Evolutionary conservation across 2,329 filamentous ascomycete species (phyloP), one percentile per base, ranked within the genome.

Genomic region (Pleurostoma richardsiae): DNA sequence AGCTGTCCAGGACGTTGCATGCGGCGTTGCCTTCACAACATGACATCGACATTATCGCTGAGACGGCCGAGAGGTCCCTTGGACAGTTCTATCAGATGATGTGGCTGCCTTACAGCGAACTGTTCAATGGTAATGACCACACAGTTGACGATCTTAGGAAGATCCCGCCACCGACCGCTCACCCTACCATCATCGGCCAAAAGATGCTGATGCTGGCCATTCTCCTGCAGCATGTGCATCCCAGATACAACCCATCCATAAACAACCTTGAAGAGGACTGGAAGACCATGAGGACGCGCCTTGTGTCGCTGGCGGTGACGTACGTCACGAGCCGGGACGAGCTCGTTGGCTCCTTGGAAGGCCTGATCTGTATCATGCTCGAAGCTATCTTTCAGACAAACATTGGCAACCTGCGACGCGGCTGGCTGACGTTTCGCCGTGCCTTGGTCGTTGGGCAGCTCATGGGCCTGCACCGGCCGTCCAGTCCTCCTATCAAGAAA

Each of bases 311-410:
- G 0, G 61, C 60, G 2, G 60, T 56, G 10, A 58, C 54, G 10
- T 48, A 64, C 7, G 66, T 80, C 3, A 73, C 69, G 0, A 64
- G 61, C 5, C 67, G 77, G 26, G 70, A 77, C 39, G 66, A 71
- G 3, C 56, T 80, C 1, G 52, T 71, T 0, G 61, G 57, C 19
- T 71, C 67, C 0, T 38, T 76, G 2, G 73, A 78, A 44, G 72
- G 73, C 1, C 53, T 79, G 3, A 71, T 77, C 46, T 75, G 71
- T 41, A 50, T 79, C 6, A 63, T 76, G 50, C 59, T 79, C 0
- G 68, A 77, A 51, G 64, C 63, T 4, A 59, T 74, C 10, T 73
- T 68, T 51, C 62, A 72, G 10, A 68, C 67, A n/a, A 76, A 76
- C 30, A 57, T 56, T 0, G 77, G 77, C 1, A 69, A 72, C 38